Evolutionary conservation across 495 filamentous ascomycete species (phyloP).

Genomic region (Penicillium longicatenatum): DNA sequence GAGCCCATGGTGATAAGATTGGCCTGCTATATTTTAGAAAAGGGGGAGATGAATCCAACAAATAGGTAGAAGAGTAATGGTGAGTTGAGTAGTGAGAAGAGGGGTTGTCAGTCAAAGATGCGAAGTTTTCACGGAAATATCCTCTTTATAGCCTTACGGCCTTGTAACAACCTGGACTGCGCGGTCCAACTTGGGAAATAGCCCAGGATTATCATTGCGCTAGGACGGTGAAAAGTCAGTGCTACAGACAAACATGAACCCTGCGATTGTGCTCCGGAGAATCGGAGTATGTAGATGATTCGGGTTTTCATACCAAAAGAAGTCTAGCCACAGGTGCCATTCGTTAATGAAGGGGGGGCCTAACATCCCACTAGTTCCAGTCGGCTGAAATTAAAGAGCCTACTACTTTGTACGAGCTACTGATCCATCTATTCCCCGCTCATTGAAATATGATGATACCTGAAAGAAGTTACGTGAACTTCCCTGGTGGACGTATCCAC

Average conservation of each 20-base stretch:
- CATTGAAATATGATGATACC: too few relatives aligned
- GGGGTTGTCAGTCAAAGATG: neutral
- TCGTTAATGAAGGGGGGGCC: too few relatives aligned
- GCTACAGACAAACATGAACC: neutral
- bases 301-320: too few relatives aligned
- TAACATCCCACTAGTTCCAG: too few relatives aligned
- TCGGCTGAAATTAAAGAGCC: too few relatives aligned
- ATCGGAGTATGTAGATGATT: neutral
- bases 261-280: neutral
- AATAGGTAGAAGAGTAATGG: neutral
- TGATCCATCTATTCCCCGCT: too few relatives aligned
- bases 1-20: conserved; percentile 14
- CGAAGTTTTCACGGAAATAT: neutral
- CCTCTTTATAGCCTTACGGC: neutral
- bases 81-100: neutral
- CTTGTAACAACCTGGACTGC: neutral
- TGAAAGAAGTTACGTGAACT: too few relatives aligned
- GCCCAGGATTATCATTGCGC: neutral
- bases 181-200: neutral
- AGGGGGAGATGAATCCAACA: too few relatives aligned
- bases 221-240: neutral
- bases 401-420: too few relatives aligned
- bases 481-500: too few relatives aligned
- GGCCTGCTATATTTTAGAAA: too few relatives aligned
- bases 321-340: too few relatives aligned